Base-by-base conservation (phyloP, 2,329 filamentous ascomycete genomes). In the Hypocreales sp. region DNA sequence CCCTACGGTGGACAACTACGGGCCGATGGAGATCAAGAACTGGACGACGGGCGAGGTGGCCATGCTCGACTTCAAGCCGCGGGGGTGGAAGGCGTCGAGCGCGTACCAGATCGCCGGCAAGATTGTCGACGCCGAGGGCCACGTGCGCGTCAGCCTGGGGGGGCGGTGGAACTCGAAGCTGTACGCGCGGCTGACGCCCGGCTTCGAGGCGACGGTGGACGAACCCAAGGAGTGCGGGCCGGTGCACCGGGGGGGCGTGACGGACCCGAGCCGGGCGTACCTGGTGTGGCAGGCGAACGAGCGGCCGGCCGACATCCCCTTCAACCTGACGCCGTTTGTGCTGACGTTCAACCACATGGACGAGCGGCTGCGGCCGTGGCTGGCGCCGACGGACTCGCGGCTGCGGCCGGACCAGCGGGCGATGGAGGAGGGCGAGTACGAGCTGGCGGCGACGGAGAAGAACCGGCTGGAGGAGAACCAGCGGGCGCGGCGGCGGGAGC, bases 361-460 rank as follows among this genome's bases (percentile, higher is more conserved):
- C 29, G 81, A 92, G n/a, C 61, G 69, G n/a, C 64, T 98, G 12
- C 61, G 58, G 27, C 70, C 77, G 5, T 72, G 78, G 56, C 58
- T 98, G 11, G 80, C 90, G 20, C 90, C 90, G 1, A 98, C 90
- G 0, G 90, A 98, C 50, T 92, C 87, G 2, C 68, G 90, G n/a
- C 61, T 93, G 18, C 68, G 90, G 17, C 87, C 90, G 0, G 90
- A 98, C 51, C 90, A 98, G 58, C 69, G 90, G 8, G 90, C 90
- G 2, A 98, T 98, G 90, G 90, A 98, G 50, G 86, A 95, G 35
- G 90, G 87, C n/a, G 72, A 86, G 53, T 98, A 98, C 46, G 87
- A 95, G 44, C 65, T 90, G 33, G 90, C 90, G 2, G 90, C 87
- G 0, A 71, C 69, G 5, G 90, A 98, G 61, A 98, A 98, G 69